Evolutionary conservation across 169 alveolate species (phyloP).

Genomic region (Plasmodium relictum): DNA sequence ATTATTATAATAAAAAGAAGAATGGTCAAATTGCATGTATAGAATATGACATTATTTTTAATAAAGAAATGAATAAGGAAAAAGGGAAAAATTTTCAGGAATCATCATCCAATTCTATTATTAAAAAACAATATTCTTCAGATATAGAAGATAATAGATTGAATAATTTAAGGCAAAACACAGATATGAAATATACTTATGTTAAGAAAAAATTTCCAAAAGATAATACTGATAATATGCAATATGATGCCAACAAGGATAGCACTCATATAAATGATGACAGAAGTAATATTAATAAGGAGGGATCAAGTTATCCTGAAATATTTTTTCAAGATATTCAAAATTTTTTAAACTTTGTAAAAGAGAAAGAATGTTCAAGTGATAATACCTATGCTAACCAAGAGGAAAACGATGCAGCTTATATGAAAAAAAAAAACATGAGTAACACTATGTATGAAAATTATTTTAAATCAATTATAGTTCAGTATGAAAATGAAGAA

Average conservation of each 20-base stretch:
- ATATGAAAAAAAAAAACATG: neutral
- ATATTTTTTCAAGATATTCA: constrained; percentile 59
- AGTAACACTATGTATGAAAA: constrained; percentile 18
- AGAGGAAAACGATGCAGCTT: neutral
- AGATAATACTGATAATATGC: neutral
- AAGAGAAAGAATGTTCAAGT: constrained; percentile 6
- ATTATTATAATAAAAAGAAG: neutral
- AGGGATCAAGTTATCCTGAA: neutral
- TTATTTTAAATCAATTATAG: constrained; percentile 40
- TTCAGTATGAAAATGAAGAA: constrained; percentile 68
- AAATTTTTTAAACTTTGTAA: constrained; percentile 59
- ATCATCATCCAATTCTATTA: neutral
- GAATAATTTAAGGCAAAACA: neutral
- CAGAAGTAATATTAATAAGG: neutral
- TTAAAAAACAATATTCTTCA: neutral
- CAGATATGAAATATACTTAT: neutral
- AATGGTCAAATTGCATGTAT: neutral
- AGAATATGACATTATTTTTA: neutral
- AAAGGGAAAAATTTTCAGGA: neutral
- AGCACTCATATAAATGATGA: neutral
- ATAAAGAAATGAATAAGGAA: constrained; percentile 8
- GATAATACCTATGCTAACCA: neutral
- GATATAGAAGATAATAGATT: neutral
- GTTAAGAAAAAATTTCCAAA: neutral
- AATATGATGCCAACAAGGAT: neutral